Conservation (phyloP, 2,329 filamentous ascomycete species). For the Chaetoscypha palmicola region DNA sequence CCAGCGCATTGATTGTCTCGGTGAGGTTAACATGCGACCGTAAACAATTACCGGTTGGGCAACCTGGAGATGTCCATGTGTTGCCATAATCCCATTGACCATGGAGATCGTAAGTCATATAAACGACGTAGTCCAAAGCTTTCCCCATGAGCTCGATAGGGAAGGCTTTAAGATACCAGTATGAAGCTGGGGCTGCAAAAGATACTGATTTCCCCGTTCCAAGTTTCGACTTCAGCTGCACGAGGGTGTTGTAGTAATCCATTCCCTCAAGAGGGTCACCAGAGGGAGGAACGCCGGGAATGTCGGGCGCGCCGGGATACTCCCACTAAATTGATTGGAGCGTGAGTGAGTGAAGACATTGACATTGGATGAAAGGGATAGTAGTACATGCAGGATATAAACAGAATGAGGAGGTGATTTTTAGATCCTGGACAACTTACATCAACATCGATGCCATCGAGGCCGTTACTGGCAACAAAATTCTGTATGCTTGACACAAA, state of each 20-base stretch:
- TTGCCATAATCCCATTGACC: slow-evolving; percentile 14
- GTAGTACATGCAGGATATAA: no score
- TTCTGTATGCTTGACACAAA: slow-evolving; percentile 21
- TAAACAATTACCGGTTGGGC: slow-evolving; percentile 6
- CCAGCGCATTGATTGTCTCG: neutral
- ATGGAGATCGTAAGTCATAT: slow-evolving; percentile 17
- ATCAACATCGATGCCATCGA: slow-evolving; percentile 3
- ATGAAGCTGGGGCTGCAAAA: slow-evolving; percentile 28
- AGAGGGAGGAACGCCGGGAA: slow-evolving; percentile 31
- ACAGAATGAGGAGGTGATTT: no score
- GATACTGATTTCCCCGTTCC: slow-evolving; percentile 10
- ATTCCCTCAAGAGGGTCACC: slow-evolving; percentile 24
- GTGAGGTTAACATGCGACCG: neutral
- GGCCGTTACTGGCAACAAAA: neutral
- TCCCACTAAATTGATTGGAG: no score
- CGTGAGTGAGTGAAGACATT: no score
- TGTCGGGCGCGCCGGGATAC: slow-evolving; percentile 32
- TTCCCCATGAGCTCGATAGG: slow-evolving; percentile 12
- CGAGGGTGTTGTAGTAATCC: slow-evolving; percentile 33
- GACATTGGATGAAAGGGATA: no score
- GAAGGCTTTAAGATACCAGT: slow-evolving; percentile 30
- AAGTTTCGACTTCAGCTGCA: neutral
- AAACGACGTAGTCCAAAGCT: slow-evolving; percentile 23
- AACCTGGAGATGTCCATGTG: slow-evolving; percentile 6
- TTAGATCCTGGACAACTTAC: neutral